Percentiles rank a stretch among this genome's conserved stretches.
These are phyloP conservation scores for Fusarium protoensiforme DNA, from an alignment of 2,329 filamentous ascomycete genomes.

Conservation along the genomic window DNA sequence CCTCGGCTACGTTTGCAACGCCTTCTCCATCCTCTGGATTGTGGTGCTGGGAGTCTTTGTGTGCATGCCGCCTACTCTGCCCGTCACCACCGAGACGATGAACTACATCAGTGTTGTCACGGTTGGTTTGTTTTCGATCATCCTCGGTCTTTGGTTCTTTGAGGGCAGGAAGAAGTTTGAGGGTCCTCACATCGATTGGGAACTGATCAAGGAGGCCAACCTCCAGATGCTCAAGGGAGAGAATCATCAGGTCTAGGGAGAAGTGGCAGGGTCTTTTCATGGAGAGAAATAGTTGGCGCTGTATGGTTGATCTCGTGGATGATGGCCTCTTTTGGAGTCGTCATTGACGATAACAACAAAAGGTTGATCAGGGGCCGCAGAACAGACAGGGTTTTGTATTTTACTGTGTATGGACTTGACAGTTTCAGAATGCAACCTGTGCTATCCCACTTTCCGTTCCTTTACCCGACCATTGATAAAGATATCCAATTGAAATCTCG, in stretches of 20 bases:
- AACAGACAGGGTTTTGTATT: not conserved
- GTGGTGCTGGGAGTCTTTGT: conserved; percentile 13
- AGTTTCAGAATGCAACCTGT: not conserved
- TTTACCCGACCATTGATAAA: too few relatives aligned
- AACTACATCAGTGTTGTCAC: conserved; percentile 21
- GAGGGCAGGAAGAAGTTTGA: conserved; percentile 15
- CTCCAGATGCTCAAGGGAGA: conserved; percentile 1
- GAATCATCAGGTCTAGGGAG: not conserved
- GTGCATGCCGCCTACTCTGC: conserved; percentile 13
- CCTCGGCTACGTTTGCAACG: conserved; percentile 15
- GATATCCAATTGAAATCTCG: too few relatives aligned
- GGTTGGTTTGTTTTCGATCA: conserved; percentile 9
- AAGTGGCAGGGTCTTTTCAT: too few relatives aligned
- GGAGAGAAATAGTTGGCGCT: not conserved
- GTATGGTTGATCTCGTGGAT: too few relatives aligned
- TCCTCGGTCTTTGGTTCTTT: conserved; percentile 8
- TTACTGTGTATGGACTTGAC: not conserved
- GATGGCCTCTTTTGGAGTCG: too few relatives aligned
- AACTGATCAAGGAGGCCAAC: conserved; percentile 20
- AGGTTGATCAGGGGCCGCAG: too few relatives aligned
- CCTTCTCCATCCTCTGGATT: conserved; percentile 17
- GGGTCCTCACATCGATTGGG: conserved; percentile 21
- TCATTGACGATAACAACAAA: too few relatives aligned
- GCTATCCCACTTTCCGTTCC: too few relatives aligned
- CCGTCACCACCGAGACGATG: conserved; percentile 14